Conservation (phyloP, 257 asterid genomes). For the Nicotiana undulata region DNA sequence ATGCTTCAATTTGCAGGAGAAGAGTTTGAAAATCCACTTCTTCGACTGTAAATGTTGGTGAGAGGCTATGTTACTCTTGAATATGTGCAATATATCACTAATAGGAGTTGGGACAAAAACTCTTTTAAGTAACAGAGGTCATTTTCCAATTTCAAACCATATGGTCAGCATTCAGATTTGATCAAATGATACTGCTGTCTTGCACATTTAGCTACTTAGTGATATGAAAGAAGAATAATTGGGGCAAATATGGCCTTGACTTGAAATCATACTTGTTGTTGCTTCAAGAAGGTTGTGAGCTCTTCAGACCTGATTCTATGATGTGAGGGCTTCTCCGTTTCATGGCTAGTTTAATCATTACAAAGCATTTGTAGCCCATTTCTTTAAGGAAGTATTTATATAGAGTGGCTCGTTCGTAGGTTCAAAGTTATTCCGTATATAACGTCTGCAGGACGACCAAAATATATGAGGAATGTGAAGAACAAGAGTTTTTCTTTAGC, state of each 20-base stretch:
- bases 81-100: background rate
- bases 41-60: background rate
- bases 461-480: background rate
- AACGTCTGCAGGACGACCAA: background rate
- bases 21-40: too few species aligned
- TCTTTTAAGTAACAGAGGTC: background rate
- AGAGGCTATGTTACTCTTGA: background rate
- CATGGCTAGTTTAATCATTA: background rate
- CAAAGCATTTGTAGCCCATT: slow-evolving; percentile 12
- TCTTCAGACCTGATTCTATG: background rate
- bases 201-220: background rate
- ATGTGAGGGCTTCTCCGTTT: background rate
- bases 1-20: too few species aligned
- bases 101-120: background rate
- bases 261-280: background rate
- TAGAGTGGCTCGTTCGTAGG: background rate
- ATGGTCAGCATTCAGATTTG: background rate
- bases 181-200: background rate
- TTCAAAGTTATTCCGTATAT: background rate
- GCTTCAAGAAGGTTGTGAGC: background rate
- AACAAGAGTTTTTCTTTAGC: background rate
- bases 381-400: slow-evolving; percentile 54
- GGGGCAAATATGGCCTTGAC: background rate
- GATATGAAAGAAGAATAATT: background rate
- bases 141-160: background rate